Evolutionary conservation across 352 stramenopile species (phyloP).

Genomic region (Globisporangium rhizosaccharum): DNA sequence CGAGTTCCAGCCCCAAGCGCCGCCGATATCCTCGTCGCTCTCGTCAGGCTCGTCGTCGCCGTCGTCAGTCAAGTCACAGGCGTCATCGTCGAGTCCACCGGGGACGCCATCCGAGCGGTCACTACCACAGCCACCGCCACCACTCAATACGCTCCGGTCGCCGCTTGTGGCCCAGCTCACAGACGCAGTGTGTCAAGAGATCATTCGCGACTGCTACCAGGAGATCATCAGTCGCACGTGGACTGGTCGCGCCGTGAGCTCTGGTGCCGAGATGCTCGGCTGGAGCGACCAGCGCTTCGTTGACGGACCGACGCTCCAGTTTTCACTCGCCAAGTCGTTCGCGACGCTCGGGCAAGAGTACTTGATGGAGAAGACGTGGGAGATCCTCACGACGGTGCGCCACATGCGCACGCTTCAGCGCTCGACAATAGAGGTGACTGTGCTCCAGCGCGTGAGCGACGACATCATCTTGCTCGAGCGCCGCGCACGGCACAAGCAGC

Average conservation of each 20-base stretch:
- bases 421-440: slow-evolving; percentile 7
- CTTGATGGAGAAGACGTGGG: slow-evolving; percentile 14
- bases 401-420: slow-evolving; percentile 12
- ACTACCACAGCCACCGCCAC: neutral
- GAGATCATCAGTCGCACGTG: slow-evolving; percentile 6
- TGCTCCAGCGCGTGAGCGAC: slow-evolving; percentile 12
- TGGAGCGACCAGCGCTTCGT: slow-evolving; percentile 15
- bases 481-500: slow-evolving; percentile 5
- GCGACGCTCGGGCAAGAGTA: neutral
- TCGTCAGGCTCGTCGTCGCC: neutral
- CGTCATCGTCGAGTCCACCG: neutral
- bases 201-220: slow-evolving; percentile 12
- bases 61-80: neutral
- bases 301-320: slow-evolving; percentile 13
- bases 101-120: neutral
- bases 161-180: slow-evolving; percentile 1
- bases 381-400: slow-evolving; percentile 9
- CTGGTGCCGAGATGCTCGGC: slow-evolving; percentile 12
- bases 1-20: slow-evolving; percentile 4
- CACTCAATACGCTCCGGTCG: neutral
- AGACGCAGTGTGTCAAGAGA: slow-evolving; percentile 9
- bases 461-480: slow-evolving; percentile 14
- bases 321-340: slow-evolving; percentile 13
- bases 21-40: neutral
- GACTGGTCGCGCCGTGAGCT: slow-evolving; percentile 5